phyloP scores from a whole-genome alignment of 2,329 filamentous ascomycete species.

The Penicillium hesseltinei region DNA sequence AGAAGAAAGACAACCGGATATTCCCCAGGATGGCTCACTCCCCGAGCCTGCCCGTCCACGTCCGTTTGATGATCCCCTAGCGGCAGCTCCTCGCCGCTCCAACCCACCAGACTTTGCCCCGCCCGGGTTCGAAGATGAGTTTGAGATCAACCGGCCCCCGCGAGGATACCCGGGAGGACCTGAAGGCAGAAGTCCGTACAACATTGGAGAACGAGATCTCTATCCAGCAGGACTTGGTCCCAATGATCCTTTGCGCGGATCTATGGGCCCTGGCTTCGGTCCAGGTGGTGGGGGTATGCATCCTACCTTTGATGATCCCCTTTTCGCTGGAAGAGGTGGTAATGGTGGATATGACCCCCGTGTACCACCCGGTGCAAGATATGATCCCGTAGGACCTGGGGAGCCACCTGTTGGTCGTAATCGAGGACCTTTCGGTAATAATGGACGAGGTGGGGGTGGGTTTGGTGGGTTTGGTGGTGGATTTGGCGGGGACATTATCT shows the following conservation, averaged over 20 bases:
- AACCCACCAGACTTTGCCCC: constrained; percentile 75
- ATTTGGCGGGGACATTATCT: constrained; percentile 44
- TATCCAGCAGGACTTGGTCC: constrained; percentile 60
- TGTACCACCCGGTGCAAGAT: constrained; percentile 83
- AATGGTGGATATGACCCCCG: constrained; percentile 63
- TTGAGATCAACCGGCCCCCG: constrained; percentile 71
- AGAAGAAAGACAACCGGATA: constrained; percentile 45
- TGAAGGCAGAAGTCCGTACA: constrained; percentile 58
- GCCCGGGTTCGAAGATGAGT: constrained; percentile 90
- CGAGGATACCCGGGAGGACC: constrained; percentile 47
- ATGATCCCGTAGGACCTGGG: constrained; percentile 80
- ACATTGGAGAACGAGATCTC: constrained; percentile 74
- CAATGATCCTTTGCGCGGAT: constrained; percentile 72
- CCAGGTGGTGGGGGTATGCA: constrained; percentile 81
- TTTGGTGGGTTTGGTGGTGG: constrained; percentile 59
- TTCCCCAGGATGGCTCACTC: constrained; percentile 51
- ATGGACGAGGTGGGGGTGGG: constrained; percentile 34
- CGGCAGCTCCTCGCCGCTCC: constrained; percentile 58
- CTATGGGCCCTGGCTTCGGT: constrained; percentile 61
- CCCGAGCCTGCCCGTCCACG: constrained; percentile 65
- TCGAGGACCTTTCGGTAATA: constrained; percentile 44
- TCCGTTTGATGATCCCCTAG: constrained; percentile 67
- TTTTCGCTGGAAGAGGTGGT: constrained; percentile 61
- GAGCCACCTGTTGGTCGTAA: constrained; percentile 51
- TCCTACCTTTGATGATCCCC: constrained; percentile 87